Evolutionary conservation across 2,329 filamentous ascomycete genomes (phyloP).

Genomic region (Whalleya microplaca): DNA sequence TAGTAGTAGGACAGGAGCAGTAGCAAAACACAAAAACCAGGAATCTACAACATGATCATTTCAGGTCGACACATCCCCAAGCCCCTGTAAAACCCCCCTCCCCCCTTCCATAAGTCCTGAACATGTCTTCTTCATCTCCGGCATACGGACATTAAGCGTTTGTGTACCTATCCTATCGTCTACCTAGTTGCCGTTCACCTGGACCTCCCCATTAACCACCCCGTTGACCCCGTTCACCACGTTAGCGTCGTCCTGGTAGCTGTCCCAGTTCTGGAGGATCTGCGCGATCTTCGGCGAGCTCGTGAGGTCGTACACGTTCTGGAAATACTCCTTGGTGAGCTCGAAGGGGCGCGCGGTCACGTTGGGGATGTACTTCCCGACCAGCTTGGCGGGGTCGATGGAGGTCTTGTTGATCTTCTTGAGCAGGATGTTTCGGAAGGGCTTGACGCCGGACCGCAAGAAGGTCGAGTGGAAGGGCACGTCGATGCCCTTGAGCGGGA

Average conservation of each 20-base stretch:
- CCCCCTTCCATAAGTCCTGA: background rate
- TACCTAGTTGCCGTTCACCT: conserved; percentile 30
- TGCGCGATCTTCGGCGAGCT: conserved; percentile 79
- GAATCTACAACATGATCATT: background rate
- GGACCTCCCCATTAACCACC: conserved; percentile 22
- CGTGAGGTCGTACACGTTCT: conserved; percentile 95
- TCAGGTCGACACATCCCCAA: background rate
- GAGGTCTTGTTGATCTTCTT: conserved; percentile 99
- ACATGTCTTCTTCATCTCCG: background rate
- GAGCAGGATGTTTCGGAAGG: conserved; percentile 95
- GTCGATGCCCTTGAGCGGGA: conserved; percentile 95
- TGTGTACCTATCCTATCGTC: no score
- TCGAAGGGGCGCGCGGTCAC: conserved; percentile 96
- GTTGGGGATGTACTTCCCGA: conserved; percentile 99
- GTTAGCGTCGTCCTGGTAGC: conserved; percentile 61
- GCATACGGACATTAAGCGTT: background rate
- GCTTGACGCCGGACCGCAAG: conserved; percentile 96
- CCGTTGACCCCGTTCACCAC: conserved; percentile 40
- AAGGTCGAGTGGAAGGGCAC: conserved; percentile 99
- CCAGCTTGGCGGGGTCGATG: conserved; percentile 93
- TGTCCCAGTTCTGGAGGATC: conserved; percentile 85
- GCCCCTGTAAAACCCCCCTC: background rate
- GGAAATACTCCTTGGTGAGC: conserved; percentile 97
- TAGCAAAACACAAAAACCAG: background rate
- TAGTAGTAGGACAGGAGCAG: background rate